Percentiles rank a stretch among this genome's conserved stretches.
phyloP scores from a whole-genome alignment of 371 early-diverging fungal genomes.

The Apophysomyces elegans region DNA sequence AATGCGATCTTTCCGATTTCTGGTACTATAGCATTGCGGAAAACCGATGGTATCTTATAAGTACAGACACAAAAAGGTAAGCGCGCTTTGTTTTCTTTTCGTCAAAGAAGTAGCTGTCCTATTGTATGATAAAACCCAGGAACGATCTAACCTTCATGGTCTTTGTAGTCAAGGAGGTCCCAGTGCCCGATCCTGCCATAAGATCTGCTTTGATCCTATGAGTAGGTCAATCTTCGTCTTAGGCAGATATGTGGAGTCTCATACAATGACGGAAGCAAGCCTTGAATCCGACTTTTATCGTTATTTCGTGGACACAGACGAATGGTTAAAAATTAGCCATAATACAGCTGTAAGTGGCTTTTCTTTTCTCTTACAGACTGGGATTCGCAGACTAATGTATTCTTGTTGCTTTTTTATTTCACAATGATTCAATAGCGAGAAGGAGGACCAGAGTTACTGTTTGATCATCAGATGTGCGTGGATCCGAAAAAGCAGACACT shows the following conservation, averaged over 20 bases:
- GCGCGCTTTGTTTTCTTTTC: too few species aligned
- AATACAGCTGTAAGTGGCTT: constrained; percentile 70
- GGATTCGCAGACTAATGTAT: neutral
- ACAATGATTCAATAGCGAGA: constrained; percentile 36
- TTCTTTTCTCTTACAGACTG: neutral
- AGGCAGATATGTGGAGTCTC: constrained; percentile 87
- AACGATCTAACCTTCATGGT: too few species aligned
- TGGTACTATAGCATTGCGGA: constrained; percentile 79
- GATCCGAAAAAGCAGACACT: constrained; percentile 72
- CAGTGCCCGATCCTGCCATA: constrained; percentile 90
- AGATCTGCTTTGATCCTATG: constrained; percentile 84
- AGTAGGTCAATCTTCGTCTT: constrained; percentile 78
- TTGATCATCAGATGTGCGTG: constrained; percentile 94
- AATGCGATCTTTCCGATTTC: constrained; percentile 86
- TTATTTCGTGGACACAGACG: constrained; percentile 69
- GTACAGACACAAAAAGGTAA: constrained; percentile 64
- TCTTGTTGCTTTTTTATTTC: too few species aligned
- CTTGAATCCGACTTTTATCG: constrained; percentile 87
- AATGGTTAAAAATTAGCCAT: constrained; percentile 77
- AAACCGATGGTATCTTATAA: constrained; percentile 75
- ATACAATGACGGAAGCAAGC: constrained; percentile 59
- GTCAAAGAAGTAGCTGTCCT: too few species aligned
- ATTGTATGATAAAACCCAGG: too few species aligned
- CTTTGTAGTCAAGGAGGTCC: constrained; percentile 80
- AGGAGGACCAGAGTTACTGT: constrained; percentile 89